Conservation (phyloP, 257 asterid species). For the Salvia rosmarinus region DNA sequence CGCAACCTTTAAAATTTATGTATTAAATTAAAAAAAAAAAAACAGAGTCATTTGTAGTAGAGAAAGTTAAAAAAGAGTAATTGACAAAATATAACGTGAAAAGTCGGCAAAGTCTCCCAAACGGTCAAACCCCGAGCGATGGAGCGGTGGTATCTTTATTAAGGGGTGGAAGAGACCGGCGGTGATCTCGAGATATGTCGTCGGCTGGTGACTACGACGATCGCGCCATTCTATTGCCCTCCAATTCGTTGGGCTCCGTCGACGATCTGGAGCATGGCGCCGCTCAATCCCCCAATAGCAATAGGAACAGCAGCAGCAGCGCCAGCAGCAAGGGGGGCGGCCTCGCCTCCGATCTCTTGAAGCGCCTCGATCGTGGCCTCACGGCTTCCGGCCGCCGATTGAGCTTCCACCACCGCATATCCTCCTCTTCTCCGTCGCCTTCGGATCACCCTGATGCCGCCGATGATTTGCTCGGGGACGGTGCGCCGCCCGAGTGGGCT, state of each 20-base stretch:
- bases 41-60: too few species aligned
- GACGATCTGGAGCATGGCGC: constrained; percentile 69
- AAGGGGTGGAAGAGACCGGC: neutral
- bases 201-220: constrained; percentile 60
- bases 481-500: constrained; percentile 99
- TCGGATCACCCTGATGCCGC: constrained; percentile 48
- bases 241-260: constrained; percentile 61
- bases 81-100: neutral
- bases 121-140: neutral
- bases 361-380: constrained; percentile 61
- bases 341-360: constrained; percentile 58
- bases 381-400: constrained; percentile 54
- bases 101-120: neutral
- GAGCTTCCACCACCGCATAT: constrained; percentile 42
- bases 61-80: too few species aligned
- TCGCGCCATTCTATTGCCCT: constrained; percentile 54
- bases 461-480: constrained; percentile 72
- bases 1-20: too few species aligned
- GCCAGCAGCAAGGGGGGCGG: constrained; percentile 51
- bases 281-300: constrained; percentile 30
- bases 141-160: neutral
- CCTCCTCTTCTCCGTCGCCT: constrained; percentile 46
- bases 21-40: too few species aligned
- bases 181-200: constrained; percentile 38
- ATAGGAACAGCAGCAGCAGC: constrained; percentile 44